Evolutionary conservation across 2,329 filamentous ascomycete genomes (phyloP), one percentile per base, ranked within the genome.

Genomic region (Scytalidium lignicola): DNA sequence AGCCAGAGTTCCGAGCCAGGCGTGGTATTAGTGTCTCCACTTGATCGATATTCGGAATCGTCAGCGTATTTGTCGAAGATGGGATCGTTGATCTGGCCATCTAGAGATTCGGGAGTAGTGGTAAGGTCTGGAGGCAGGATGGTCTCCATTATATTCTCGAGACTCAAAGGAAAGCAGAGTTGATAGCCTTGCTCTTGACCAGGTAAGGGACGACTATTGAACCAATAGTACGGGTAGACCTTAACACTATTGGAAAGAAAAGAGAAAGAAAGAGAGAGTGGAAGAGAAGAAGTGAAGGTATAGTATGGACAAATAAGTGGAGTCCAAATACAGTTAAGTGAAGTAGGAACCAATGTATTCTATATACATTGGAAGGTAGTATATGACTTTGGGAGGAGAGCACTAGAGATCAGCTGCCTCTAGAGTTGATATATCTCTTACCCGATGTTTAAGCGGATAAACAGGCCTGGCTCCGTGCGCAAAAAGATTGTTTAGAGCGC

Each of bases 1-100:
- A 57, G 56, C 21, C 57, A 61, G 15, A 60, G 8, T 46, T 65
- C 62, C 4, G 62, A 60, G 39, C 47, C 51, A 26, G 62, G 58
- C 23, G 62, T 64, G 10, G 49, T 51, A 23, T 51, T 56, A 13
- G 55, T 58, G 45, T 58, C 48, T 48, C 45, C 45, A 47, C 50
- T 59, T 29, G 61, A 62, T 8, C 44, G 46, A 19, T 51, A 49
- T 40, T 60, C 58, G 1, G 54, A 56, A 10, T 59, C 55, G 22
- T 59, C 58, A 19, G 45, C 48, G 26, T 53, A 54, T 42, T 54
- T 59, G 41, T 62, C 58, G 45, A 59, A 62, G 32, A 62, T 51
- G n/a, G 53, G 54, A 41, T 58, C 56, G 17, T 44, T 51, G n/a
- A 50, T 49, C 41, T 57, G 60, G 44, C 52, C 58, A 26, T 56